Conservation (phyloP, 2,329 filamentous ascomycete genomes). For the Cladorrhinum sp. region DNA sequence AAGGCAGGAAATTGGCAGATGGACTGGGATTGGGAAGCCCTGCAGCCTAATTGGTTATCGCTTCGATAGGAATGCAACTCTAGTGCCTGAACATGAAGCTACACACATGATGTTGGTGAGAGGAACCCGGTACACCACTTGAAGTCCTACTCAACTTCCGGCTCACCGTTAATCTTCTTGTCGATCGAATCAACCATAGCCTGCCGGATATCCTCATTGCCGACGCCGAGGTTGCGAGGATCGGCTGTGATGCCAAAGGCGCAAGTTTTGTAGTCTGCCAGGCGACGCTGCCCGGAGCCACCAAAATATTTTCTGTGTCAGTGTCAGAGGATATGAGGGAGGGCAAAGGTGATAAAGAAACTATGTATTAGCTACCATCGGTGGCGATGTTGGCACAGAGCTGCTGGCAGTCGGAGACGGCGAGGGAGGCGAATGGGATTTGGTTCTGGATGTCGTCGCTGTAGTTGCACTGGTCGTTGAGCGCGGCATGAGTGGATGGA, state of each 20-base stretch:
- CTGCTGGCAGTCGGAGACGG: background rate
- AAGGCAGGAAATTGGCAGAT: constrained; percentile 42
- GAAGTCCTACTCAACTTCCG: too few relatives aligned
- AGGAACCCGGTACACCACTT: too few relatives aligned
- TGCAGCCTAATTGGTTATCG: too few relatives aligned
- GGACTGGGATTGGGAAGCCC: constrained; percentile 23
- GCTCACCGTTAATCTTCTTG: background rate
- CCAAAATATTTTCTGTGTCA: too few relatives aligned
- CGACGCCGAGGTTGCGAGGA: background rate
- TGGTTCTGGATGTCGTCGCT: background rate
- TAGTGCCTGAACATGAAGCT: too few relatives aligned
- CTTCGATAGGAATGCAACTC: too few relatives aligned
- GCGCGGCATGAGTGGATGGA: background rate
- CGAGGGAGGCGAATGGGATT: background rate
- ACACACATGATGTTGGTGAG: too few relatives aligned
- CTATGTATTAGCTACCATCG: background rate
- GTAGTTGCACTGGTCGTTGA: background rate
- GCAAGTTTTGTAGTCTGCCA: background rate
- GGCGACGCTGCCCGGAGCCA: too few relatives aligned
- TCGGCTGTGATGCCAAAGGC: background rate
- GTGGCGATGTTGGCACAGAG: background rate
- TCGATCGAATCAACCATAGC: background rate
- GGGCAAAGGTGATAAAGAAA: background rate
- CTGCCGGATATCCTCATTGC: background rate
- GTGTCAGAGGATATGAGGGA: too few relatives aligned